phyloP scores from a whole-genome alignment of 257 asterid species.

The Rubia yunnanensis region DNA sequence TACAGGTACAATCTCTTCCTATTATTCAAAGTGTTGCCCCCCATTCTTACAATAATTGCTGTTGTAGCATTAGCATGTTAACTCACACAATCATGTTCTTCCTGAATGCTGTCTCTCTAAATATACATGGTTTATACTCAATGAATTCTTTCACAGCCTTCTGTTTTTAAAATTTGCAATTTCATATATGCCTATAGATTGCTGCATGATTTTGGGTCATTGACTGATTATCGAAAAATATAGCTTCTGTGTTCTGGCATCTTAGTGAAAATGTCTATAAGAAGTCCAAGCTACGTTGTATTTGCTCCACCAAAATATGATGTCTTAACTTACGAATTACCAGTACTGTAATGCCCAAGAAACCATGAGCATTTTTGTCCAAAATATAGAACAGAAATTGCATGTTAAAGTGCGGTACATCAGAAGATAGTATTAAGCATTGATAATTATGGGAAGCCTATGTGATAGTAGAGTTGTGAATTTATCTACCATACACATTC shows the following conservation, averaged over 20 bases:
- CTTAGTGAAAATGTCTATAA: neutral
- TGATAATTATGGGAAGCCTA: neutral
- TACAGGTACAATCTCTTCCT: conserved; percentile 51
- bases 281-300: neutral
- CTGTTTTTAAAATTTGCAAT: neutral
- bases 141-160: neutral
- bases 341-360: neutral
- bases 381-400: no score
- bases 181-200: neutral
- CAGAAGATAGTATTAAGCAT: neutral
- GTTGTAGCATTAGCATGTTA: neutral
- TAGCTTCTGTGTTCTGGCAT: neutral
- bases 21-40: conserved; percentile 7
- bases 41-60: neutral
- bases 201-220: neutral
- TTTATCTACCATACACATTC: neutral
- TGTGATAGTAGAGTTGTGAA: neutral
- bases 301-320: neutral
- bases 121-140: neutral
- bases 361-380: neutral
- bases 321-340: neutral
- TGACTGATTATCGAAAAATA: neutral
- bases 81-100: neutral
- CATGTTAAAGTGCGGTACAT: neutral
- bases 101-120: neutral